phyloP scores from a whole-genome alignment of 257 asterid genomes.

The Penstemon barbatus region DNA sequence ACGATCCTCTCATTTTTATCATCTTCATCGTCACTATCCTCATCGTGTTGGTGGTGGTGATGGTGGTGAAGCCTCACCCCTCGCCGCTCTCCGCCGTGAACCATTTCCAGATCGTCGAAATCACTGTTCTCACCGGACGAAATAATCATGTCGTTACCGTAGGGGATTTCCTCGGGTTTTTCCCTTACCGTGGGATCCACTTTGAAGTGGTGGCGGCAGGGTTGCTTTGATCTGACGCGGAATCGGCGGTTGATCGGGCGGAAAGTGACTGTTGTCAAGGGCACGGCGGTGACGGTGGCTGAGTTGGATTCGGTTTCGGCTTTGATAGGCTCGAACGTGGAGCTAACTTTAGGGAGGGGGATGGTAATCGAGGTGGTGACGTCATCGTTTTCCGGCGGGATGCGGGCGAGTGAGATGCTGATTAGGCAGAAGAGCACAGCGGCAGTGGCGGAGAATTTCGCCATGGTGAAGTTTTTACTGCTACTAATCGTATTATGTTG shows the following conservation, averaged over 20 bases:
- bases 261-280: conserved; percentile 32
- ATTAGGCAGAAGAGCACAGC: conserved; percentile 44
- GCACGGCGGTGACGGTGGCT: conserved; percentile 26
- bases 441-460: conserved; percentile 32
- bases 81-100: conserved; percentile 29
- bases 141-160: conserved; percentile 45
- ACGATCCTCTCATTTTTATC: conserved; percentile 22
- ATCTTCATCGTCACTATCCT: conserved; percentile 33
- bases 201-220: conserved; percentile 41
- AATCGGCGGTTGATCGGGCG: conserved; percentile 52
- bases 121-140: conserved; percentile 43
- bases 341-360: conserved; percentile 29
- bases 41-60: conserved; percentile 27
- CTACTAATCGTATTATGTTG: not conserved
- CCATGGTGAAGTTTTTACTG: conserved; percentile 38
- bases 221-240: conserved; percentile 36
- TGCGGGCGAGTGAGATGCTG: conserved; percentile 45
- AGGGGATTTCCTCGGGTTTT: conserved; percentile 32
- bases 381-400: conserved; percentile 37
- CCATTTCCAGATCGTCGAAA: conserved; percentile 26
- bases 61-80: conserved; percentile 39
- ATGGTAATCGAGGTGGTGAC: conserved; percentile 25
- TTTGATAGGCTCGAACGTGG: conserved; percentile 24
- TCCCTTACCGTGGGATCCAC: conserved; percentile 31
- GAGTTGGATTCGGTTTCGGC: conserved; percentile 27